Base-by-base conservation (phyloP, 2,329 filamentous ascomycete genomes). In the Alternaria hordeiaustralica region DNA sequence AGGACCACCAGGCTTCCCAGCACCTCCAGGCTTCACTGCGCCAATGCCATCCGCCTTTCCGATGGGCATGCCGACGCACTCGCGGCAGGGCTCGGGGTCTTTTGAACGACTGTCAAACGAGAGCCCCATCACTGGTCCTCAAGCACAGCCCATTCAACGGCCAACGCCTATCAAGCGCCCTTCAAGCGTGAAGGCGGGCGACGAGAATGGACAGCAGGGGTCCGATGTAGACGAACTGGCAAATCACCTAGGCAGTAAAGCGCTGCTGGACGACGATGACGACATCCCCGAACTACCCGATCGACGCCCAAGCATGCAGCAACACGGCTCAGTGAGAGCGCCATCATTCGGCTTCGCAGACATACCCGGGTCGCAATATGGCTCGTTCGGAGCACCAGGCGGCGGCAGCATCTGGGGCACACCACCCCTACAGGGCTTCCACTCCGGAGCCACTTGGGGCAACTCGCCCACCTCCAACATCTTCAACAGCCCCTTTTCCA, bases 111-210 rank as follows among this genome's bases (percentile, higher is more conserved):
- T 71, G 5, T 83, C 84, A 20, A 82, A 80, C 12, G 91, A 94
- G 9, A 83, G 84, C 15, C 82, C 85, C 30, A 77, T 78, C 56
- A 71, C 65, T 8, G 80, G 82, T 25, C 79, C 84, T 11, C 84
- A 88, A 58, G 85, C 90, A 33, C 90, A 93, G 66, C 92, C 92
- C 2, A 95, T 96, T 64, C 87, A 90, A 49, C 88, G 94, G 58
- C 95, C 94, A 25, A 88, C 92, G 23, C 95, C 95, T 1, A 97
- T 98, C 67, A 93, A 95, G 66, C 88, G 94, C 33, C 95, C 96
- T 1, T 90, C 90, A 15, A 97, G 94, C 77, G 88, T 86, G 10
- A 85, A 85, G 65, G 86, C 87, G 28, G 83, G 83, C 58, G 85
- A 85, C 45, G 81, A 83, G 20, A 75, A 78, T 62, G 78, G 76